These are phyloP conservation scores for Tolypocladium paradoxum DNA, from an alignment of 2,329 filamentous ascomycete species.

Conservation along the genomic window DNA sequence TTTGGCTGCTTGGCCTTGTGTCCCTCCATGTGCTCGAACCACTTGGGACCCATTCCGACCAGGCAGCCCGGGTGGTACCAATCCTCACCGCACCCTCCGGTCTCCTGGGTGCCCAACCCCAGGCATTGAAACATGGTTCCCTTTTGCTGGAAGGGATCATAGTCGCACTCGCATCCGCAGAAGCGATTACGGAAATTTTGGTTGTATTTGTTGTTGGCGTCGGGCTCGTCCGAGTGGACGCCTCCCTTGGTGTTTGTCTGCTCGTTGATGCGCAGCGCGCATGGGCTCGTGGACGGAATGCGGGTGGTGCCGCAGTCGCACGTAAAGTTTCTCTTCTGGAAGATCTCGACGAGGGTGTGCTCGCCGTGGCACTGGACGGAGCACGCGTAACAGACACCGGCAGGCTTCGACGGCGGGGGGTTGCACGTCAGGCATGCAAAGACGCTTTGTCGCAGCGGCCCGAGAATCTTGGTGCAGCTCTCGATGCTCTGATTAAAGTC, in stretches of 20 bases:
- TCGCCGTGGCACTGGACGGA: conserved; percentile 95
- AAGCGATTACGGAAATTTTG: conserved; percentile 92
- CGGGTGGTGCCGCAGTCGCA: conserved; percentile 93
- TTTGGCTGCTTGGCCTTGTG: conserved; percentile 14
- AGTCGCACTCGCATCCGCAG: conserved; percentile 80
- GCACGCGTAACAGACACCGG: conserved; percentile 91
- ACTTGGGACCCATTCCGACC: conserved; percentile 66
- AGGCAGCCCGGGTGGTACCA: conserved; percentile 97
- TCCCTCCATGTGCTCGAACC: conserved; percentile 46
- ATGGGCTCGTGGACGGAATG: conserved; percentile 59
- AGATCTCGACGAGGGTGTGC: conserved; percentile 89
- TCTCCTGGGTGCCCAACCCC: conserved; percentile 67
- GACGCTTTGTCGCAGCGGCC: conserved; percentile 74
- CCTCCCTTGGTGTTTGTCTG: conserved; percentile 64
- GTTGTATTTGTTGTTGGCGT: conserved; percentile 75
- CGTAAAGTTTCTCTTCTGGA: conserved; percentile 88
- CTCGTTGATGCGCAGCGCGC: conserved; percentile 62
- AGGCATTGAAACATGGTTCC: conserved; percentile 98
- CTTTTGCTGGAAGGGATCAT: conserved; percentile 80
- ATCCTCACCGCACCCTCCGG: conserved; percentile 88
- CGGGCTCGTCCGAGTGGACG: conserved; percentile 65
- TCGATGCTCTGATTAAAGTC: conserved; percentile 66
- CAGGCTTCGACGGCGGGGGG: conserved; percentile 57
- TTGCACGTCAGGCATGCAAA: conserved; percentile 94
- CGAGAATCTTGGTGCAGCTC: conserved; percentile 82